Percentiles rank a stretch among this genome's conserved stretches.
phyloP scores from a whole-genome alignment of 768 basidiomycete species.

The Boletus speciosus region DNA sequence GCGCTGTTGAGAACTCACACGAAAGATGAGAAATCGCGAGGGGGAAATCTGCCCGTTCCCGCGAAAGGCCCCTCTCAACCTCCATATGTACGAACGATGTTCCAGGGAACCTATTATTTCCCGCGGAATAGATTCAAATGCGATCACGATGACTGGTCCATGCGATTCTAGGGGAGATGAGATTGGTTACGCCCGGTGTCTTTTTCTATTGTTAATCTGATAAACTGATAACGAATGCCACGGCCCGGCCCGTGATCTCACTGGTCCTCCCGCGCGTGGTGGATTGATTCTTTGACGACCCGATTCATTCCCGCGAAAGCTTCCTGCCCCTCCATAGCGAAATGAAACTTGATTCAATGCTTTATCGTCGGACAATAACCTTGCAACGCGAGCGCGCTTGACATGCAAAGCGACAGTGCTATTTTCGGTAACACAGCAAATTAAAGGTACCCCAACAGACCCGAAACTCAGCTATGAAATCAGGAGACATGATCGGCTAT shows the following conservation, averaged over 20 bases:
- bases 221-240: background rate
- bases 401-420: background rate
- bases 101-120: background rate
- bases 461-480: constrained; percentile 10
- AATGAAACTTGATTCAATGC: background rate
- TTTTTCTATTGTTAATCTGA: background rate
- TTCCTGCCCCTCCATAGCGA: background rate
- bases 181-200: too few relatives aligned
- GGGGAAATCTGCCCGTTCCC: background rate
- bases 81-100: background rate
- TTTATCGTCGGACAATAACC: background rate
- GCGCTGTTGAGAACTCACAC: constrained; percentile 5
- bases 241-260: background rate
- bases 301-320: constrained; percentile 23
- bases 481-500: background rate
- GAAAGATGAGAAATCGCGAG: background rate
- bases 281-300: constrained; percentile 2
- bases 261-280: background rate
- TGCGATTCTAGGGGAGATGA: background rate
- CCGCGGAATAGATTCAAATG: background rate
- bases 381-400: background rate
- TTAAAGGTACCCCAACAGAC: background rate
- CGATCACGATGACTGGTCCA: background rate
- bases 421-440: constrained; percentile 4
- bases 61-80: background rate